These are phyloP conservation scores for Camillea tinctor DNA, from an alignment of 2,329 filamentous ascomycete species.

Conservation along the genomic window DNA sequence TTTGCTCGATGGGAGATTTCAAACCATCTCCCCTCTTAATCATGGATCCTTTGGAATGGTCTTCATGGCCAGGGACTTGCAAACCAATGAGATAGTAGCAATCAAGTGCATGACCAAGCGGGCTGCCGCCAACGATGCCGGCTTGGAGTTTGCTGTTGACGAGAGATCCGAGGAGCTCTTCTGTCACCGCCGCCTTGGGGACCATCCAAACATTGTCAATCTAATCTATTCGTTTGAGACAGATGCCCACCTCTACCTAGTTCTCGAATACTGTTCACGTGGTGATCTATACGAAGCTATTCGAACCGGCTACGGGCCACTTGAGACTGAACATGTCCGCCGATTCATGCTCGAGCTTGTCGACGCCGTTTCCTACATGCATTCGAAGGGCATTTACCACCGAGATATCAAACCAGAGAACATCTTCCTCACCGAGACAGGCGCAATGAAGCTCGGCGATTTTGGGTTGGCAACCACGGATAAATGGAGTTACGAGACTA, in stretches of 20 bases:
- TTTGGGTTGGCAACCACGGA: constrained; percentile 91
- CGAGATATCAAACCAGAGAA: constrained; percentile 99
- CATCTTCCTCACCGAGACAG: constrained; percentile 86
- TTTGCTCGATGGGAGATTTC: constrained; percentile 84
- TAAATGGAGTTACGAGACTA: constrained; percentile 86
- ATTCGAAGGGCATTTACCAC: constrained; percentile 88
- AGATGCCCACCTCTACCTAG: constrained; percentile 82
- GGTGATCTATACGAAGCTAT: constrained; percentile 98
- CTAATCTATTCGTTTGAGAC: constrained; percentile 90
- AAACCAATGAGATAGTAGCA: constrained; percentile 77
- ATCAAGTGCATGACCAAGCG: constrained; percentile 96
- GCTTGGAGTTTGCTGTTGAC: constrained; percentile 69
- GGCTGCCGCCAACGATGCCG: constrained; percentile 57
- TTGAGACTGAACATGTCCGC: constrained; percentile 94
- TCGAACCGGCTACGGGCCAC: constrained; percentile 78
- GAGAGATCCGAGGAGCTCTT: constrained; percentile 79
- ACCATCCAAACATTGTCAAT: constrained; percentile 91
- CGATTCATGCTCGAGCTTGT: constrained; percentile 96
- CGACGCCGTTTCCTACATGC: constrained; percentile 85
- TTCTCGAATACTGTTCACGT: constrained; percentile 92
- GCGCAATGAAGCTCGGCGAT: constrained; percentile 93
- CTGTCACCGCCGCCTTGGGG: constrained; percentile 75
- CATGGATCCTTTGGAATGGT: constrained; percentile 99
- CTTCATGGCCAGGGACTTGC: constrained; percentile 81
- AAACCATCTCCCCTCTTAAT: constrained; percentile 91